phyloP scores from a whole-genome alignment of 306 rosid genomes.

The Ormosia emarginata region DNA sequence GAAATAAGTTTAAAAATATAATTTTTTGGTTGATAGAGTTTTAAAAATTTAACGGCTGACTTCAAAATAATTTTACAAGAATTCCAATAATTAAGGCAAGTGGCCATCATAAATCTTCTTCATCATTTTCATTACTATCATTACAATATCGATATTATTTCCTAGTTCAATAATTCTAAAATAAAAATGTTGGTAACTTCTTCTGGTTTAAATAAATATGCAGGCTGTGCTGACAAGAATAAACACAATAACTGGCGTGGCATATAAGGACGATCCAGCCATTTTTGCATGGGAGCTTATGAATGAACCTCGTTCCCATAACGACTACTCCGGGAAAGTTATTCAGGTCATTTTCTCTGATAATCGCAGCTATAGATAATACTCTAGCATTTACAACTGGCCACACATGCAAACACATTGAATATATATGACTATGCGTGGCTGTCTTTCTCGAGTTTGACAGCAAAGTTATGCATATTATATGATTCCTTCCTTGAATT shows the following conservation, averaged over 20 bases:
- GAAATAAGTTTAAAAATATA: too few species aligned
- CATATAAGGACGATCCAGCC: slow-evolving; percentile 34
- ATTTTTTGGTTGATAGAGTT: too few species aligned
- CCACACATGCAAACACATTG: not conserved
- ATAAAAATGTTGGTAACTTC: too few species aligned
- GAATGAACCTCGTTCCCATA: slow-evolving; percentile 40
- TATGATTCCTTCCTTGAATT: not conserved
- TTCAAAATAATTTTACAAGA: not conserved
- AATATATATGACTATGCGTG: not conserved
- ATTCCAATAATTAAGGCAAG: not conserved
- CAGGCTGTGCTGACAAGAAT: slow-evolving; percentile 41
- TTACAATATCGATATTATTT: not conserved
- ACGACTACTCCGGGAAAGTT: slow-evolving; percentile 11
- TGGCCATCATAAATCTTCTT: not conserved
- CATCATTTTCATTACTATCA: not conserved
- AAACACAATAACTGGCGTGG: slow-evolving; percentile 29
- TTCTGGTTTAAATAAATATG: not conserved
- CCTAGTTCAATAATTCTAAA: not conserved
- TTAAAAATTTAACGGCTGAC: too few species aligned
- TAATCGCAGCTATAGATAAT: not conserved
- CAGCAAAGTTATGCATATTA: not conserved
- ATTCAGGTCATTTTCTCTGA: slow-evolving; percentile 32
- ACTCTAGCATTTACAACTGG: not conserved
- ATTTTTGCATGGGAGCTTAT: slow-evolving; percentile 49
- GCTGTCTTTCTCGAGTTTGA: not conserved